Base-by-base conservation (phyloP, 2,329 filamentous ascomycete species). In the Aureobasidium vineae region DNA sequence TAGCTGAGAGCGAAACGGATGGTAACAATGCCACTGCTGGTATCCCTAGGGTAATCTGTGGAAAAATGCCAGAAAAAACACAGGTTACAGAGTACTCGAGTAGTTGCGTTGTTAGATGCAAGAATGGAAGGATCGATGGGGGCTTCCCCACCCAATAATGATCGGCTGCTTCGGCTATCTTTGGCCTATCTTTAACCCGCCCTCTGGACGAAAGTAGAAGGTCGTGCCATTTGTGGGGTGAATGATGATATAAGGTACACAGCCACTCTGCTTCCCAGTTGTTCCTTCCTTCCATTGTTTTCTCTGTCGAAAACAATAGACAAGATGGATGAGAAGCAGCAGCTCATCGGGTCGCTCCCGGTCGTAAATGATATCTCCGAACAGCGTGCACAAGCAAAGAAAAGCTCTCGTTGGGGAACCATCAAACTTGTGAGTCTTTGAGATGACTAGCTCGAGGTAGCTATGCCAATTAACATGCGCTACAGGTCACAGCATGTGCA, bases 321-420 rank as follows among this genome's bases (percentile, higher is more conserved):
- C 47, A 54, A 33, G 23, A 64, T 64, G 61, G 61, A 64, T 54
- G 61, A 64, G 49, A 64, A 64, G 28, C 61, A 64, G 40, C 47
- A 64, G 83, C 59, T 63, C 23, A 40, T 52, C 15, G 43, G 45
- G 45, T 52, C 45, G 16, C 59, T 63, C 59, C 59, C 59, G 33
- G 45, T 45, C 5, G 21, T 41, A 13, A 63, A 63, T 19, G 45
- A 16, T 23, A 26, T 40, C 28, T 47, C 45, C 36, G 59, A 63
- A 16, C 33, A 63, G 59, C 59, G 59, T 52, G 59, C 41, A 52
- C 45, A 54, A 23, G 49, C 61, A 33, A 64, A 64, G 61, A 64
- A 64, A 49, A 54, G 6, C 47, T 41, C 47, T 10, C 49, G 61
- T n/a, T 54, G 61, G 47, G 26, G 47, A 43, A 64, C 40, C 11